These are phyloP conservation scores for Nymphaea thermarum DNA, from an alignment of 164 flowering plant species.

Conservation along the genomic window DNA sequence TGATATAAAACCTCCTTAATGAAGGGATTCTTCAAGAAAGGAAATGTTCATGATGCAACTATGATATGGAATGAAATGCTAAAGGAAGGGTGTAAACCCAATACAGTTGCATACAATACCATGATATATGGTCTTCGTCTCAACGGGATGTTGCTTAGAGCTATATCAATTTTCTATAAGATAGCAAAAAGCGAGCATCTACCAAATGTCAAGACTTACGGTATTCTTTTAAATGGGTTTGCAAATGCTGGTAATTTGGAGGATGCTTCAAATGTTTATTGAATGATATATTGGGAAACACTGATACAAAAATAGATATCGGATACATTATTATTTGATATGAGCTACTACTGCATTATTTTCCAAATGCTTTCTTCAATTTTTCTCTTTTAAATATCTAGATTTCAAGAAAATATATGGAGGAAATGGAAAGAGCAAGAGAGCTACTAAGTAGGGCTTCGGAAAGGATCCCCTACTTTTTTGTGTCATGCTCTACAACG, in stretches of 20 bases:
- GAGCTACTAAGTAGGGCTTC: too few relatives aligned
- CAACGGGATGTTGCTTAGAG: slow-evolving; percentile 26
- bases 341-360: too few relatives aligned
- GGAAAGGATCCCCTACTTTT: too few relatives aligned
- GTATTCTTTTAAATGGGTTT: slow-evolving; percentile 51
- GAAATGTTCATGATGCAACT: slow-evolving; percentile 35
- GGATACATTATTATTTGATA: too few relatives aligned
- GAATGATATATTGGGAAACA: background rate
- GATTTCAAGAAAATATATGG: too few relatives aligned
- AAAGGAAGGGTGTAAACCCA: slow-evolving; percentile 36
- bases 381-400: too few relatives aligned
- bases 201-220: slow-evolving; percentile 57
- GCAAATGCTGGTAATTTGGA: slow-evolving; percentile 44
- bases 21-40: slow-evolving; percentile 39
- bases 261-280: slow-evolving; percentile 30
- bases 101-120: slow-evolving; percentile 43
- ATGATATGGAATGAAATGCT: slow-evolving; percentile 42
- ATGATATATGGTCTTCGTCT: slow-evolving; percentile 55
- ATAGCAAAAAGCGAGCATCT: slow-evolving; percentile 37
- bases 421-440: too few relatives aligned
- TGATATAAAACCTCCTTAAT: slow-evolving; percentile 48
- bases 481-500: too few relatives aligned
- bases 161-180: slow-evolving; percentile 26
- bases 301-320: too few relatives aligned
- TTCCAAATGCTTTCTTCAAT: too few relatives aligned